phyloP scores from a whole-genome alignment of 2,329 filamentous ascomycete species.

The Aureobasidium sp. region DNA sequence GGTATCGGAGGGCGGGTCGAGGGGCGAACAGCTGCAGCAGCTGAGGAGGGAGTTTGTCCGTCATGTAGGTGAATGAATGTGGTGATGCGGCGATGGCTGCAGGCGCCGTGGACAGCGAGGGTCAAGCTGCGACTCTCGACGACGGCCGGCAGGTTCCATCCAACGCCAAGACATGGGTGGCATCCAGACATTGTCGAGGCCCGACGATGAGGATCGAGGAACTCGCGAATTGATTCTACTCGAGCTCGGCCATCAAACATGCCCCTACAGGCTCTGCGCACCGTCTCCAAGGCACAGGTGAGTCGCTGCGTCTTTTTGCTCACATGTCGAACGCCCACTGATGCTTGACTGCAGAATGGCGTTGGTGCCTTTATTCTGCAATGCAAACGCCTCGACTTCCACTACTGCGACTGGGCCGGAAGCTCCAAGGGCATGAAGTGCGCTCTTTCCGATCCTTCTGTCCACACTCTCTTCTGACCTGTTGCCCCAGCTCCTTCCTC shows the following conservation, averaged over 20 bases:
- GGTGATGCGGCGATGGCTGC: conserved; percentile 12
- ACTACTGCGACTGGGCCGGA: conserved; percentile 95
- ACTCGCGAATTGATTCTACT: background rate
- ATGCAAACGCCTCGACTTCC: conserved; percentile 87
- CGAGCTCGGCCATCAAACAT: conserved; percentile 28
- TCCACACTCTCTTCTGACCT: background rate
- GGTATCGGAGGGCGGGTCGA: conserved; percentile 83
- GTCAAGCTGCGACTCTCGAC: background rate
- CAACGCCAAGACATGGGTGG: background rate
- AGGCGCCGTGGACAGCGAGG: background rate
- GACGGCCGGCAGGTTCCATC: conserved; percentile 4
- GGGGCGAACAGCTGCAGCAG: conserved; percentile 91
- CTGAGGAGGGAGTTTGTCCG: conserved; percentile 80
- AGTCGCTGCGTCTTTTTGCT: conserved; percentile 22
- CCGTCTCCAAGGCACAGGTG: conserved; percentile 52
- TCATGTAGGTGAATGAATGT: conserved; percentile 67
- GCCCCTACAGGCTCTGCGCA: conserved; percentile 45
- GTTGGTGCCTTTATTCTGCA: conserved; percentile 94
- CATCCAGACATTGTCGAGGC: background rate
- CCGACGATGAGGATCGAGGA: background rate
- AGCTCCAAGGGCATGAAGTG: conserved; percentile 95
- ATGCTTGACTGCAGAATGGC: conserved; percentile 63
- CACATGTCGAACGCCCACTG: background rate
- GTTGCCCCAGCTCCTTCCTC: conserved; percentile 64
- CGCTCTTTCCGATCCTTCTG: conserved; percentile 25